A percentile compares a stretch with the other conserved stretches of the same genome.
Evolutionary conservation across 2,329 filamentous ascomycete species (phyloP).

Genomic region (Coniochaeta prunicola): DNA sequence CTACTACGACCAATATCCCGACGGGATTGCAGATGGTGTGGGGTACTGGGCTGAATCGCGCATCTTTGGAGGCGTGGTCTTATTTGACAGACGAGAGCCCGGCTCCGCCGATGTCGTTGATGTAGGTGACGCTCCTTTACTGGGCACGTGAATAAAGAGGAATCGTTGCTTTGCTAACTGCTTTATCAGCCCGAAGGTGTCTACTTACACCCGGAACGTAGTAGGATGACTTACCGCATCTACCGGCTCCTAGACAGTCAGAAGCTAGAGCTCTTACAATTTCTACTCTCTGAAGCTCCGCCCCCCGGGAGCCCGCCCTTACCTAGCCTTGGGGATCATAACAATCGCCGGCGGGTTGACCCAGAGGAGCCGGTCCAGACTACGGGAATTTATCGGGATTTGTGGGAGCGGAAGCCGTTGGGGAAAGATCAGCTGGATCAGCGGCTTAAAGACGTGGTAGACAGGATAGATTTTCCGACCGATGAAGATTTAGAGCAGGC

Average conservation of each 20-base stretch:
- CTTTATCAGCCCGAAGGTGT: conserved; percentile 3
- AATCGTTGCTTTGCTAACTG: too few species aligned
- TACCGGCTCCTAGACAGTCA: conserved; percentile 13
- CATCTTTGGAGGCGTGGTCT: conserved; percentile 18
- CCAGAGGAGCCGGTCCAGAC: too few species aligned
- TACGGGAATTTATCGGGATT: too few species aligned
- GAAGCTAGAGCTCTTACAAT: conserved; percentile 12
- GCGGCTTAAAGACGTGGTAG: not conserved
- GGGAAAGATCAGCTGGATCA: not conserved
- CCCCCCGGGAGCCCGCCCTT: too few species aligned
- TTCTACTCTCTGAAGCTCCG: conserved; percentile 9
- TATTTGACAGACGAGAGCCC: conserved; percentile 13
- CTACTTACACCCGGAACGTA: conserved; percentile 13
- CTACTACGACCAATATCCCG: conserved; percentile 19
- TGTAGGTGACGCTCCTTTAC: not conserved
- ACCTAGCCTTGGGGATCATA: too few species aligned
- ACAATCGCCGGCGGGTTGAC: too few species aligned
- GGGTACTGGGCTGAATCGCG: conserved; percentile 21
- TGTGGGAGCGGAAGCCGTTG: not conserved
- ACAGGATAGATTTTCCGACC: not conserved
- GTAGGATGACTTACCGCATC: conserved; percentile 13
- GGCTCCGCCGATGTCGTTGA: not conserved
- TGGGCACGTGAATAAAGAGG: too few species aligned
- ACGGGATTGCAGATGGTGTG: conserved; percentile 17
- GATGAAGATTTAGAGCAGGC: too few species aligned